These are phyloP conservation scores for Atractiella rhizophila DNA, from an alignment of 768 basidiomycete species.

Conservation along the genomic window DNA sequence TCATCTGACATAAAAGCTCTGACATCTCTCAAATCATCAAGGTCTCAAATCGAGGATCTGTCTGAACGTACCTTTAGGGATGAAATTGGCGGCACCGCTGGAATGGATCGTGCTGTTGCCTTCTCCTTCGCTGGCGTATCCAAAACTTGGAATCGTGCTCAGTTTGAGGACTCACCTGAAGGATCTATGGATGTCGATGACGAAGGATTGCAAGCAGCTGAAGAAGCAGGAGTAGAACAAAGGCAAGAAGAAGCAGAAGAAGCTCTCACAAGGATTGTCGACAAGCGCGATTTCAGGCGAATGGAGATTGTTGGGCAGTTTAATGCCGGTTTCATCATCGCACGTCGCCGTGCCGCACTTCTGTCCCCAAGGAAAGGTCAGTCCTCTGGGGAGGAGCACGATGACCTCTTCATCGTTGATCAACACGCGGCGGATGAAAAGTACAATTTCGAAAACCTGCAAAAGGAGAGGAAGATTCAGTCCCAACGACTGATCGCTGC, in stretches of 20 bases:
- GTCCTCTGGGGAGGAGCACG: constrained; percentile 7
- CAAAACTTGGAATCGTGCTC: too few relatives aligned
- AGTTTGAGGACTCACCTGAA: too few relatives aligned
- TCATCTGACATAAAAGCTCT: too few relatives aligned
- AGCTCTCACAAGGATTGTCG: constrained; percentile 56
- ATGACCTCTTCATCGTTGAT: constrained; percentile 88
- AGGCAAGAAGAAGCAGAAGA: constrained; percentile 28
- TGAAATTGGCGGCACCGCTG: too few relatives aligned
- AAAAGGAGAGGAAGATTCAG: constrained; percentile 65
- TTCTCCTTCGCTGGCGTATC: too few relatives aligned
- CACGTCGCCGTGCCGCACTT: constrained; percentile 30
- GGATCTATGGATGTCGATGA: constrained; percentile 6
- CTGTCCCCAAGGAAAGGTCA: neutral
- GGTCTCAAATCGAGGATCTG: too few relatives aligned
- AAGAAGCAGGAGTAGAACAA: constrained; percentile 18
- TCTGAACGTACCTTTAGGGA: too few relatives aligned
- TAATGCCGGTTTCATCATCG: constrained; percentile 81
- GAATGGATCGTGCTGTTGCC: too few relatives aligned
- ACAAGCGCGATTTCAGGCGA: constrained; percentile 52
- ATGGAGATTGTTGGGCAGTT: constrained; percentile 88
- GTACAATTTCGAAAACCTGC: constrained; percentile 87
- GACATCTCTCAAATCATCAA: too few relatives aligned
- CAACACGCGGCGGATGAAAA: constrained; percentile 97
- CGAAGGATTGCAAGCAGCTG: neutral
- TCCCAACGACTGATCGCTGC: constrained; percentile 64